Evolutionary conservation across 345 rosid genomes (phyloP).

Genomic region (Microcos paniculata): DNA sequence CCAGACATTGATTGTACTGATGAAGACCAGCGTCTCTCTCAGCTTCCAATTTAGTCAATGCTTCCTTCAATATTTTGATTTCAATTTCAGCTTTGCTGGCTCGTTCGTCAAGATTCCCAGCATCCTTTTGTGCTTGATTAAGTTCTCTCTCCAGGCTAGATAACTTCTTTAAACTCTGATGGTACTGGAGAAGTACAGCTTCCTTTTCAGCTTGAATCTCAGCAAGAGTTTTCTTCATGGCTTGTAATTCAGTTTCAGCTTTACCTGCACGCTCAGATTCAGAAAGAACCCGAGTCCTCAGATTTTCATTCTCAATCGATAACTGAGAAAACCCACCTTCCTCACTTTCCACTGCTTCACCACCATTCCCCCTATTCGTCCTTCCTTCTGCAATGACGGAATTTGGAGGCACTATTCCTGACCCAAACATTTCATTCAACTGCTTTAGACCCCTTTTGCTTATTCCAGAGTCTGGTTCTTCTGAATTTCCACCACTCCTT

Average conservation of each 20-base stretch:
- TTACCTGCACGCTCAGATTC: constrained; percentile 40
- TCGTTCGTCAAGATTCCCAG: constrained; percentile 56
- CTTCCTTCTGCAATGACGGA: constrained; percentile 29
- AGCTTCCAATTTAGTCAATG: constrained; percentile 59
- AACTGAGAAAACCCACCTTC: constrained; percentile 33
- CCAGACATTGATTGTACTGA: constrained; percentile 62
- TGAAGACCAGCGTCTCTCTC: constrained; percentile 72
- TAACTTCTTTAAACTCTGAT: constrained; percentile 59
- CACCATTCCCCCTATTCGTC: constrained; percentile 22
- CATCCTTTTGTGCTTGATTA: constrained; percentile 57
- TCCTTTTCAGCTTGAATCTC: constrained; percentile 79
- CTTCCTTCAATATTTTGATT: constrained; percentile 62
- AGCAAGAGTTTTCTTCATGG: constrained; percentile 57
- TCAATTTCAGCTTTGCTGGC: constrained; percentile 83
- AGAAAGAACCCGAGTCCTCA: constrained; percentile 30
- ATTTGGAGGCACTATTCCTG: constrained; percentile 21
- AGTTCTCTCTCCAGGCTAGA: constrained; percentile 68
- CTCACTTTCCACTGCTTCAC: constrained; percentile 35
- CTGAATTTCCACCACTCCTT: constrained; percentile 28
- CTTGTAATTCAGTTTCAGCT: constrained; percentile 59
- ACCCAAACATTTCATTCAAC: constrained; percentile 52
- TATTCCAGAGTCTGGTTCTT: constrained; percentile 37
- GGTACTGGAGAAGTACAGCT: constrained; percentile 56
- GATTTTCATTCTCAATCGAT: constrained; percentile 40
- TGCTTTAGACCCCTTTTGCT: constrained; percentile 67